Evolutionary conservation across 305 asterid genomes (phyloP).

Genomic region (Plantago lanceolata): DNA sequence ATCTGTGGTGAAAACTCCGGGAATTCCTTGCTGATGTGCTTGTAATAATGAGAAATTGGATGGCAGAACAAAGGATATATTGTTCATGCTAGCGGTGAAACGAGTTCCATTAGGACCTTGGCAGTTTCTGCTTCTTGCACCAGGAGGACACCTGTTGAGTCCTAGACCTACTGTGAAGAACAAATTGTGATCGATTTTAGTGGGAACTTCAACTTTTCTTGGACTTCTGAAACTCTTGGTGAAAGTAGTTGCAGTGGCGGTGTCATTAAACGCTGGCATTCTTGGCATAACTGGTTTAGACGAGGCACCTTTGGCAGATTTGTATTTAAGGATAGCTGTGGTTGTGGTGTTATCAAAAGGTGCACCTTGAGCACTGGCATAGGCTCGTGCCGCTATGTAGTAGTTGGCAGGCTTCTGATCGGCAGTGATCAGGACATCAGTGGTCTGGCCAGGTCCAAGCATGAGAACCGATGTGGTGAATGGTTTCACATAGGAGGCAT

Average conservation of each 20-base stretch:
- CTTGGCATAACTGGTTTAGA: conserved; percentile 8
- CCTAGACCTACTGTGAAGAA: conserved; percentile 14
- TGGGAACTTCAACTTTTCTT: conserved; percentile 11
- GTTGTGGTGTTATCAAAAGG: conserved; percentile 10
- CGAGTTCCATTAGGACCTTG: conserved; percentile 4
- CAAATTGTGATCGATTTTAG: conserved; percentile 11
- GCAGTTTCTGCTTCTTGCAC: conserved; percentile 3
- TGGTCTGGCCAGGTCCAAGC: conserved; percentile 12
- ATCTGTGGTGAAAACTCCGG: conserved; percentile 13
- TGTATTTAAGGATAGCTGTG: conserved; percentile 9
- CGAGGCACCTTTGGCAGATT: conserved; percentile 2
- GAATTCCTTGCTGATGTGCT: conserved; percentile 15
- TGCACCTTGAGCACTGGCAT: conserved; percentile 14
- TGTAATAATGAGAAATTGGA: conserved; percentile 6
- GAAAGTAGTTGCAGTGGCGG: conserved; percentile 6
- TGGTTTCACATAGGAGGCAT: conserved; percentile 12
- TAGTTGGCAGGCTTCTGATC: conserved; percentile 7
- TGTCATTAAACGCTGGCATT: conserved; percentile 10
- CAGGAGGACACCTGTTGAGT: conserved; percentile 14
- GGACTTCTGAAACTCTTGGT: conserved; percentile 9
- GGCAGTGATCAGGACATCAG: conserved; percentile 10
- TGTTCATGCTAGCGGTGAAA: conserved; percentile 10
- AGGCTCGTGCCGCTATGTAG: conserved; percentile 10
- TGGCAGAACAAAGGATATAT: conserved; percentile 6
- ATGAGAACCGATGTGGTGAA: conserved; percentile 12